These are phyloP conservation scores for Exophiala spinifera DNA, from an alignment of 2,329 filamentous ascomycete genomes.

Conservation along the genomic window DNA sequence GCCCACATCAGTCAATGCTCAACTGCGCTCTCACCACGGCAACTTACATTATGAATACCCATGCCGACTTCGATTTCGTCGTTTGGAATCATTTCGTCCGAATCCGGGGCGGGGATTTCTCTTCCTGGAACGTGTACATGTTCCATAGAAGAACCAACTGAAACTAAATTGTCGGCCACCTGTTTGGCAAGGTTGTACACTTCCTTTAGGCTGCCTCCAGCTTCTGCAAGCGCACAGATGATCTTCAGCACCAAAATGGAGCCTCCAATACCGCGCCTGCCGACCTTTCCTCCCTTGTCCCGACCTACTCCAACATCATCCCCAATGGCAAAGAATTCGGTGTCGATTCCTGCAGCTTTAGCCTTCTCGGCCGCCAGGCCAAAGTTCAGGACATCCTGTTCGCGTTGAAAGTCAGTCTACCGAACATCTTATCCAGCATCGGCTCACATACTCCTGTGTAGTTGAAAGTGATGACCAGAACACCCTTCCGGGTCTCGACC, in stretches of 20 bases:
- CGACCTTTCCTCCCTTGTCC: conserved; percentile 81
- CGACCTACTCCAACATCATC: conserved; percentile 90
- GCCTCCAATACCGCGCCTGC: conserved; percentile 83
- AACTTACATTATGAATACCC: conserved; percentile 53
- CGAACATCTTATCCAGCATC: too few species aligned
- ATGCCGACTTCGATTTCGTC: conserved; percentile 67
- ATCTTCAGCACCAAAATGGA: conserved; percentile 92
- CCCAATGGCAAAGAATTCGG: conserved; percentile 87
- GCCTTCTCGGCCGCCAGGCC: conserved; percentile 93
- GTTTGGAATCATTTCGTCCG: conserved; percentile 51
- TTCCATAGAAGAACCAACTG: conserved; percentile 78
- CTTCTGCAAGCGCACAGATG: conserved; percentile 74
- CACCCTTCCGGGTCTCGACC: conserved; percentile 68
- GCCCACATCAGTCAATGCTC: neutral
- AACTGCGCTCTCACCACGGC: neutral
- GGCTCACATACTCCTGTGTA: too few species aligned
- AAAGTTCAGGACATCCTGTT: conserved; percentile 80
- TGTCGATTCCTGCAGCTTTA: conserved; percentile 69
- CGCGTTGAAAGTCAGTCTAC: conserved; percentile 9
- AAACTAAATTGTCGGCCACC: conserved; percentile 72
- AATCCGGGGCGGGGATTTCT: conserved; percentile 40
- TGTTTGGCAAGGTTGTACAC: conserved; percentile 70
- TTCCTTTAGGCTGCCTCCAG: conserved; percentile 64
- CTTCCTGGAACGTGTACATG: conserved; percentile 93
- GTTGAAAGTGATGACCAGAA: conserved; percentile 69